Base-by-base conservation (phyloP, 371 early-diverging fungal species). In the Mortierella polycephala region DNA sequence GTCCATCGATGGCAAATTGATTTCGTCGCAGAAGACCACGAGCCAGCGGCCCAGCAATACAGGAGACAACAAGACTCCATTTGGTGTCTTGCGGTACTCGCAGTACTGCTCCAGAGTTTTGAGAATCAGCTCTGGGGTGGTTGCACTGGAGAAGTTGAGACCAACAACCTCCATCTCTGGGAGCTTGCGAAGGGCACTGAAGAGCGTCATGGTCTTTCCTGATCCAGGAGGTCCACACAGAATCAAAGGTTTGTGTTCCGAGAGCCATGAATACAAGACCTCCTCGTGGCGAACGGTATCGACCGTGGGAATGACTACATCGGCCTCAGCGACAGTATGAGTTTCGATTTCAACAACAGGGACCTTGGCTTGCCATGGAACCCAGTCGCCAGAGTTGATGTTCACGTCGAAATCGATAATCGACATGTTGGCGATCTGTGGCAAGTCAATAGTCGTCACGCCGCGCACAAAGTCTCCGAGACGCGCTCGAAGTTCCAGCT, bases 181-280 rank as follows among this genome's bases (percentile, higher is more conserved):
- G 61, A 98, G 84, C 70, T 95, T 96, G 50, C 99, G 94, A 54
- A 99, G 88, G 1, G 98, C 97, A 69, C 96, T 91, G 81, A 98
- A 95, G 60, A 99, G 83, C 1, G 99, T 98, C 99, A 98, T 99
- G 41, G 98, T 99, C 86, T 99, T 99, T 83, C 99, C 99, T 13
- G 96, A 96, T 62, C 99, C 99, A 18, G 99, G 99, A 61, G 99
- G 99, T 67, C 99, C 99, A 82, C 99, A 98, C 20, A 99, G 88
- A 53, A 99, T 89, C 50, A 99, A 81, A 13, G 99, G 98, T 74
- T 92, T 94, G 82, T 96, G 98, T 75, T 97, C 98, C 1, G 95
- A 91, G 55, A 99, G 86, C 96, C 96, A 97, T 14, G 96, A 94
- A 75, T 96, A 94, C 49, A 99, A 81, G 0, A 98, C 93, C 74